These are phyloP conservation scores for Erodium texanum DNA, from an alignment of 441 rosid species.

Conservation along the genomic window DNA sequence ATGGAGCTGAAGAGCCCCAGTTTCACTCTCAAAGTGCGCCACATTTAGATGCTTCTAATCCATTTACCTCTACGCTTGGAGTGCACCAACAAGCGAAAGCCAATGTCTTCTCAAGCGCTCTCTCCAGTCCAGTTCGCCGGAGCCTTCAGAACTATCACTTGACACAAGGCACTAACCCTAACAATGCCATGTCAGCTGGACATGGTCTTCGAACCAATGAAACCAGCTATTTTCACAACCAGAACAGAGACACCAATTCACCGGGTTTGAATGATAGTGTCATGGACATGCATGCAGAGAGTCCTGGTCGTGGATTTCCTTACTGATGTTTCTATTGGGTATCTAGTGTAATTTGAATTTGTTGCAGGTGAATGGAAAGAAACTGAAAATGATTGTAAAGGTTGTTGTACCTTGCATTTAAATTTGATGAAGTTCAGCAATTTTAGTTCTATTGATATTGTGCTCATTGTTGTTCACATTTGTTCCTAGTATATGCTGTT, in stretches of 20 bases:
- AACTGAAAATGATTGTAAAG: background rate
- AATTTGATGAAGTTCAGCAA: background rate
- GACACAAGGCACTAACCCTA: conserved; percentile 23
- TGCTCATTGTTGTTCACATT: background rate
- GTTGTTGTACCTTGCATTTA: background rate
- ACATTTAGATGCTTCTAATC: no score
- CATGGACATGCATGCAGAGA: conserved; percentile 42
- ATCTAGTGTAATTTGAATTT: background rate
- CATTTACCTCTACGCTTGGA: no score
- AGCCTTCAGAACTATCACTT: conserved; percentile 52
- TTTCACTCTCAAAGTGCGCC: conserved; percentile 12
- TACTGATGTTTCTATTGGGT: conserved; percentile 8
- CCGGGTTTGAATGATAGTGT: conserved; percentile 26
- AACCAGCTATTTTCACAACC: conserved; percentile 22
- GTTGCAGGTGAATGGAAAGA: background rate
- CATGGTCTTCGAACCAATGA: conserved; percentile 28
- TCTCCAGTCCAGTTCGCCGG: conserved; percentile 56
- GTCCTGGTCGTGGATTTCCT: conserved; percentile 29
- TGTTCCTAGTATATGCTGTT: background rate
- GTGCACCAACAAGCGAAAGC: conserved; percentile 34
- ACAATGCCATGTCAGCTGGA: conserved; percentile 13
- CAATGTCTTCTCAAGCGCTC: conserved; percentile 41
- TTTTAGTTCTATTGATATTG: background rate
- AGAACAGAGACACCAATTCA: conserved; percentile 26
- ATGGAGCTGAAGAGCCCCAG: conserved; percentile 40